Evolutionary conservation across 2,329 filamentous ascomycete species (phyloP), one percentile per base, ranked within the genome.

Genomic region (Zymoseptoria ardabiliae): DNA sequence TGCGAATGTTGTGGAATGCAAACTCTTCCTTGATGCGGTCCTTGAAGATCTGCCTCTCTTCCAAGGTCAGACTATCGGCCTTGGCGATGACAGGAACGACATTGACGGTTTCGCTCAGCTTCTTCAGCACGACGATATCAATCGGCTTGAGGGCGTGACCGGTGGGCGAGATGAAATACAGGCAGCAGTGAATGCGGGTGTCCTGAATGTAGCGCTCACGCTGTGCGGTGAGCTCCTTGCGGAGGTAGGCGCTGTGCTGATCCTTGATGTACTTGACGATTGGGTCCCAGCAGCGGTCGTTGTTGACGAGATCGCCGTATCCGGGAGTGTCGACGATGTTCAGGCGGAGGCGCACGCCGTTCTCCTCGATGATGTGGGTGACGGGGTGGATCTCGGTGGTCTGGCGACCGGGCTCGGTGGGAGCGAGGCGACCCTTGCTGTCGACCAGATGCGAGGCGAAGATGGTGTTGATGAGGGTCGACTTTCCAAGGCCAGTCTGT

Each of bases 231-330:
- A 99, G 91, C 79, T 99, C 94, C 85, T 99, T 99, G 78, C 94
- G 90, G 70, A 99, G 86, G 81, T 97, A 99, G 72, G 94, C 93
- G 56, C 91, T 97, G 83, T 99, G 94, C 82, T 99, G 94, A 79
- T 99, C 94, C 85, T 99, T 99, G 85, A 99, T 99, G 81, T 99
- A 99, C 83, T 99, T 99, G 83, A 99, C 93, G 76, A 99, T 99
- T 65, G 94, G 94, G 75, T 99, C 94, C 94, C 94, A 99, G 87
- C 94, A 99, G 84, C 94, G 89, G 81, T 99, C 94, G 78, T 99
- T 99, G 85, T 99, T 99, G 78, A 99, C 94, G 74, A 97, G 86
- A 73, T 99, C 94, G 73, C 94, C 94, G 73, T 99, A 99, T 66
- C 94, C 94, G 65, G 94, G 94, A 65, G 94, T 99, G 76, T 99